Conservation (phyloP, 306 rosid genomes). For the Pyrus communis region DNA sequence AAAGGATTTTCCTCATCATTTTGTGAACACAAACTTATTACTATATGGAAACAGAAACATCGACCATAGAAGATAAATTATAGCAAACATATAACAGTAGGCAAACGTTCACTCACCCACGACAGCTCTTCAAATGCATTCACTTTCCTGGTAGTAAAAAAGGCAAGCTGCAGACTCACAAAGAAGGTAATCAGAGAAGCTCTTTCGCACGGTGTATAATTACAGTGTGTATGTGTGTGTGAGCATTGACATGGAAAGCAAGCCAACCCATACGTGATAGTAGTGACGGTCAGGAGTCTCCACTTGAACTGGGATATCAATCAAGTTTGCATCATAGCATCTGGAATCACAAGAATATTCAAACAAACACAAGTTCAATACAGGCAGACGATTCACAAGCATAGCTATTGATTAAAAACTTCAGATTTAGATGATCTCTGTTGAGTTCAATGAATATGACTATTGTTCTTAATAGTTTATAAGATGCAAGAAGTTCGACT, state of each 20-base stretch:
- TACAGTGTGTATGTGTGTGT: not conserved
- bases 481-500: no score
- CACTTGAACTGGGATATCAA: constrained; percentile 86
- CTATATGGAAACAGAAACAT: no score
- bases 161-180: constrained; percentile 59
- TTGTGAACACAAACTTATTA: not conserved
- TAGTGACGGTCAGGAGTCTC: constrained; percentile 96
- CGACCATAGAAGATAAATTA: not conserved
- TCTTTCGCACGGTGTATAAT: not conserved
- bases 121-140: constrained; percentile 73
- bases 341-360: constrained; percentile 23
- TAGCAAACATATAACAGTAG: not conserved
- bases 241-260: not conserved
- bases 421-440: not conserved
- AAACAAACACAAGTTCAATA: no score
- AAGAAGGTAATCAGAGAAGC: not conserved
- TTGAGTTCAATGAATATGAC: not conserved
- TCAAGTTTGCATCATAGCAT: constrained; percentile 62
- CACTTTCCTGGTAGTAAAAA: constrained; percentile 65
- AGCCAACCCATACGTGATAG: constrained; percentile 54
- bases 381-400: not conserved
- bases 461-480: not conserved
- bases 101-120: constrained; percentile 57
- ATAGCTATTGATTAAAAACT: not conserved
- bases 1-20: constrained; percentile 8